A percentile compares a stretch with the other conserved stretches of the same genome.
Conservation (phyloP, 2,329 filamentous ascomycete genomes). For the Apiospora marii region DNA sequence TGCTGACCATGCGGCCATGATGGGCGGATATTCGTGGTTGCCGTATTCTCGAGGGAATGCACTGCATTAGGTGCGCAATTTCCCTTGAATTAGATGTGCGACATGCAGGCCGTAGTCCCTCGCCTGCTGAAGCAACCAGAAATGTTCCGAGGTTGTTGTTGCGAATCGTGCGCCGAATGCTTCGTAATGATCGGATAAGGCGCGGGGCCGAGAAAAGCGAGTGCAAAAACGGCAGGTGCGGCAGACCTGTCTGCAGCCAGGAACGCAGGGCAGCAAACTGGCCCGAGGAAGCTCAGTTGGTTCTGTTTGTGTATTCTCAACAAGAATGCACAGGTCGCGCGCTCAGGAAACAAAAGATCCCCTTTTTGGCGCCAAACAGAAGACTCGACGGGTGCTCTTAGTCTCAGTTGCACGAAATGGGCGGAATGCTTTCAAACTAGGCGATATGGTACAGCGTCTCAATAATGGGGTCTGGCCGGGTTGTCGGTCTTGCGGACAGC, state of each 20-base stretch:
- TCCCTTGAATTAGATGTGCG: conserved; percentile 39
- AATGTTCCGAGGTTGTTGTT: background rate
- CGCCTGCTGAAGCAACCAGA: conserved; percentile 21
- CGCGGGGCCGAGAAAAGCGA: conserved; percentile 9
- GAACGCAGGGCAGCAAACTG: conserved; percentile 1
- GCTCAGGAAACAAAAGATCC: background rate
- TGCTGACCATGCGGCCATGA: conserved; percentile 54
- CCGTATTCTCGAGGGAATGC: conserved; percentile 32
- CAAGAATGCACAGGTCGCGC: conserved; percentile 21
- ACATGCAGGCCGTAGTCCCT: conserved; percentile 37
- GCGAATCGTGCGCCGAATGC: background rate
- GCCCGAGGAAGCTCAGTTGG: background rate
- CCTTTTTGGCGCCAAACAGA: background rate
- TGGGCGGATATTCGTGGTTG: conserved; percentile 32
- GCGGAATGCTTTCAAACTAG: conserved; percentile 5
- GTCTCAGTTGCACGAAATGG: conserved; percentile 17
- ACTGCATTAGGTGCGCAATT: conserved; percentile 36
- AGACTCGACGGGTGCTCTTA: conserved; percentile 10
- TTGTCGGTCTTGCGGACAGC: background rate
- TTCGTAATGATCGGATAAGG: background rate
- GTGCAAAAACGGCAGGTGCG: conserved; percentile 12
- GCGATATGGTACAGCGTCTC: conserved; percentile 5
- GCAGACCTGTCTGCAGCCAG: conserved; percentile 30
- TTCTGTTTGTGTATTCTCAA: conserved; percentile 16
- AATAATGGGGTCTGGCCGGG: conserved; percentile 1